Conservation (phyloP, 768 basidiomycete genomes). For the Cubamyces lactineus region DNA sequence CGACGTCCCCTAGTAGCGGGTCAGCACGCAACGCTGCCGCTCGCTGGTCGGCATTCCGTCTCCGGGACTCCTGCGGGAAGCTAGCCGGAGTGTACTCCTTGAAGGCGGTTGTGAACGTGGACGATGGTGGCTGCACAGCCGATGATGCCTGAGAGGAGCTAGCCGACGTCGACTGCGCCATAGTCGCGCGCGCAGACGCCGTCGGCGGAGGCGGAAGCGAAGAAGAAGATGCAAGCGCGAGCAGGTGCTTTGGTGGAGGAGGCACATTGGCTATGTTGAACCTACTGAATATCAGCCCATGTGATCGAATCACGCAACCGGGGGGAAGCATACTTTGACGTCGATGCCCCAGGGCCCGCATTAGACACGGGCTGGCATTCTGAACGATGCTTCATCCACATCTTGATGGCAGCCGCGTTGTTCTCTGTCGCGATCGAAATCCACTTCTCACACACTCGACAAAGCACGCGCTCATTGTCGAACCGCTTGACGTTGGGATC, state of each 20-base stretch:
- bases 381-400: slow-evolving; percentile 66
- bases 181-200: slow-evolving; percentile 15
- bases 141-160: neutral
- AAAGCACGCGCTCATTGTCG: slow-evolving; percentile 72
- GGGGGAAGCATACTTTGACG: slow-evolving; percentile 12
- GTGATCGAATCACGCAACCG: neutral
- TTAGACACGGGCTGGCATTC: slow-evolving; percentile 49
- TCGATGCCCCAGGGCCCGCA: slow-evolving; percentile 18
- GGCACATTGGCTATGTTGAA: slow-evolving; percentile 34
- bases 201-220: slow-evolving; percentile 27
- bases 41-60: slow-evolving; percentile 79
- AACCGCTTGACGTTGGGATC: slow-evolving; percentile 77
- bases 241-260: slow-evolving; percentile 39
- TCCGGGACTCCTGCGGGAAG: slow-evolving; percentile 66
- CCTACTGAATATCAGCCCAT: slow-evolving; percentile 7
- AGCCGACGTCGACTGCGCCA: slow-evolving; percentile 14
- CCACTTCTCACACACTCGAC: slow-evolving; percentile 72
- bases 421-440: slow-evolving; percentile 62
- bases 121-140: slow-evolving; percentile 9
- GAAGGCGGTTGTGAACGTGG: slow-evolving; percentile 40
- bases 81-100: slow-evolving; percentile 62
- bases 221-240: slow-evolving; percentile 37
- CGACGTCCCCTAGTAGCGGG: slow-evolving; percentile 64
- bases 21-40: slow-evolving; percentile 73
- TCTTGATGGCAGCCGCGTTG: slow-evolving; percentile 61